Percentiles rank a stretch among this genome's conserved stretches.
Evolutionary conservation across 371 early-diverging fungal species (phyloP).

Genomic region (Coemansia sp.): DNA sequence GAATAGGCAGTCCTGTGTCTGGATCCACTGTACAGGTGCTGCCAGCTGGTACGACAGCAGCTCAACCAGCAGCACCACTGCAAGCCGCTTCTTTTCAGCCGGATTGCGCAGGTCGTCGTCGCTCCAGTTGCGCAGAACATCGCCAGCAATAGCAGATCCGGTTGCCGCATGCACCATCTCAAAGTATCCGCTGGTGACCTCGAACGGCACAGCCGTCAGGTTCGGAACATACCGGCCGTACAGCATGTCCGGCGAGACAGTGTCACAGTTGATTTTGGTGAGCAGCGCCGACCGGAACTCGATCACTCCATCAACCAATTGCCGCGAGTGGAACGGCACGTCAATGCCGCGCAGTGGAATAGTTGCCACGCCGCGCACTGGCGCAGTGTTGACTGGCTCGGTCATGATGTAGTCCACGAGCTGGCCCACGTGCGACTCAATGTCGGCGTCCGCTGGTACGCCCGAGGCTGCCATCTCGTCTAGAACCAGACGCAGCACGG

Average conservation of each 20-base stretch:
- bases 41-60: slow-evolving; percentile 92
- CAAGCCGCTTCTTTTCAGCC: background rate
- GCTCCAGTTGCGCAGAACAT: slow-evolving; percentile 79
- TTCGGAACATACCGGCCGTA: slow-evolving; percentile 90
- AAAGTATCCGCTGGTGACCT: slow-evolving; percentile 76
- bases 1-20: slow-evolving; percentile 87
- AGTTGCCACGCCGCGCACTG: slow-evolving; percentile 85
- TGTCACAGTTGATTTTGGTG: slow-evolving; percentile 73
- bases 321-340: slow-evolving; percentile 95
- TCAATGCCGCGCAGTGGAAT: slow-evolving; percentile 94
- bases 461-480: slow-evolving; percentile 60
- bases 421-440: slow-evolving; percentile 62
- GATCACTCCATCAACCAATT: slow-evolving; percentile 82
- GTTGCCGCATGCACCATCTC: slow-evolving; percentile 73
- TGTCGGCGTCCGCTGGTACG: slow-evolving; percentile 58
- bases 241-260: slow-evolving; percentile 76
- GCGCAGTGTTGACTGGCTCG: slow-evolving; percentile 53
- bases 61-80: slow-evolving; percentile 69
- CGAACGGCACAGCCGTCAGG: slow-evolving; percentile 88
- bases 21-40: slow-evolving; percentile 93
- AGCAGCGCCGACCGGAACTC: slow-evolving; percentile 86
- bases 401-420: slow-evolving; percentile 71
- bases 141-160: slow-evolving; percentile 66
- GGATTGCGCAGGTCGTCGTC: slow-evolving; percentile 46
- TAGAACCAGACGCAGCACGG: slow-evolving; percentile 76